Evolutionary conservation across 306 rosid species (phyloP).

Genomic region (Begonia loranthoides): DNA sequence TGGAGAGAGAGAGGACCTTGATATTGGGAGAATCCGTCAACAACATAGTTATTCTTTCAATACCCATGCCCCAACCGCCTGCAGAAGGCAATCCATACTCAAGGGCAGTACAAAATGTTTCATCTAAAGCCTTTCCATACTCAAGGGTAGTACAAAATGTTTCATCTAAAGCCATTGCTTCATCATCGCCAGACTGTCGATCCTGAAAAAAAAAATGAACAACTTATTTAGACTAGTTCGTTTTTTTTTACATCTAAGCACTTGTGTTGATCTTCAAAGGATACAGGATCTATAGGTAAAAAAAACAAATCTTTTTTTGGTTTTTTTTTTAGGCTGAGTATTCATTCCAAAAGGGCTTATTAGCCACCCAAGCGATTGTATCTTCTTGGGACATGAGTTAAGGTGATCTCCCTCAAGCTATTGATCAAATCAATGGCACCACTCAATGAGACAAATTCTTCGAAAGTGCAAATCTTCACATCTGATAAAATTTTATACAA

Average conservation of each 20-base stretch:
- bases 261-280: no score
- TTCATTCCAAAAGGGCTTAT: not conserved
- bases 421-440: no score
- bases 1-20: slow-evolving; percentile 34
- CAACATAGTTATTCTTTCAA: slow-evolving; percentile 73
- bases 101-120: slow-evolving; percentile 74
- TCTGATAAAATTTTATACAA: no score
- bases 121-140: no score
- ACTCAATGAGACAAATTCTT: no score
- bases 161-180: slow-evolving; percentile 87
- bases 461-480: no score
- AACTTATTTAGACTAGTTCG: not conserved
- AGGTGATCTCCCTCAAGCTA: no score
- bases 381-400: no score
- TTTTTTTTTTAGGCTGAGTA: no score
- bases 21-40: slow-evolving; percentile 82
- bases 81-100: slow-evolving; percentile 98
- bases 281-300: no score
- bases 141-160: slow-evolving; percentile 81
- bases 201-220: slow-evolving; percentile 36
- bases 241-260: no score
- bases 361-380: not conserved
- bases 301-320: no score
- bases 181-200: slow-evolving; percentile 93
- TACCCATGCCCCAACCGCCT: slow-evolving; percentile 97